Evolutionary conservation across 129 eudicot species (phyloP).

Genomic region (Mikania micrantha): DNA sequence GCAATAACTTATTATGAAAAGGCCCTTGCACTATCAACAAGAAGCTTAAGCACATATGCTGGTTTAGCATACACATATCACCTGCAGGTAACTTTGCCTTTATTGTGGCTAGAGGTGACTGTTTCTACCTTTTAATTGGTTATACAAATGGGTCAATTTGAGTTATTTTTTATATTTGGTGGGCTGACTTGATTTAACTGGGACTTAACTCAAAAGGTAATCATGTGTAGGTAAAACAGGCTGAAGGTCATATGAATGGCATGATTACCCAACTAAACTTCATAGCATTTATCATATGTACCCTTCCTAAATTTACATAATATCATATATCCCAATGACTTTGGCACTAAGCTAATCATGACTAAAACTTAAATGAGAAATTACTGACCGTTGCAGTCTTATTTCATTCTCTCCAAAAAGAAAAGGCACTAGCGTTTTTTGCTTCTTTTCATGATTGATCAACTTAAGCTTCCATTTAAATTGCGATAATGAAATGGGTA

Average conservation of each 20-base stretch:
- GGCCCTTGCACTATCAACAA: slow-evolving; percentile 86
- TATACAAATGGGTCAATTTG: neutral
- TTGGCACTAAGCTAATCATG: neutral
- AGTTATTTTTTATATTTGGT: neutral
- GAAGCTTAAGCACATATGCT: slow-evolving; percentile 82
- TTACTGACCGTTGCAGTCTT: neutral
- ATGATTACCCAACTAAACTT: neutral
- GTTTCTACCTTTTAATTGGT: neutral
- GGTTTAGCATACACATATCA: slow-evolving; percentile 97
- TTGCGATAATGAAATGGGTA: no score
- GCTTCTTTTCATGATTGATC: neutral
- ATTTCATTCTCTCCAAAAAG: neutral
- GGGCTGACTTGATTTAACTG: neutral
- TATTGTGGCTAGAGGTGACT: neutral
- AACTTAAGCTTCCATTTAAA: no score
- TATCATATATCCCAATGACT: neutral
- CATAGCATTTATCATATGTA: neutral
- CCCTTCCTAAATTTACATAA: neutral
- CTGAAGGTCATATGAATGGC: neutral
- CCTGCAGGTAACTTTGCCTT: slow-evolving; percentile 50
- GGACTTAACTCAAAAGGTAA: neutral
- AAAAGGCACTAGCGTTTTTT: neutral
- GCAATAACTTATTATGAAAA: slow-evolving; percentile 81
- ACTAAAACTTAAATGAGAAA: neutral
- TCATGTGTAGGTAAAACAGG: neutral